Conservation (phyloP, 805 yeast species). For the Candida bentonensis region DNA sequence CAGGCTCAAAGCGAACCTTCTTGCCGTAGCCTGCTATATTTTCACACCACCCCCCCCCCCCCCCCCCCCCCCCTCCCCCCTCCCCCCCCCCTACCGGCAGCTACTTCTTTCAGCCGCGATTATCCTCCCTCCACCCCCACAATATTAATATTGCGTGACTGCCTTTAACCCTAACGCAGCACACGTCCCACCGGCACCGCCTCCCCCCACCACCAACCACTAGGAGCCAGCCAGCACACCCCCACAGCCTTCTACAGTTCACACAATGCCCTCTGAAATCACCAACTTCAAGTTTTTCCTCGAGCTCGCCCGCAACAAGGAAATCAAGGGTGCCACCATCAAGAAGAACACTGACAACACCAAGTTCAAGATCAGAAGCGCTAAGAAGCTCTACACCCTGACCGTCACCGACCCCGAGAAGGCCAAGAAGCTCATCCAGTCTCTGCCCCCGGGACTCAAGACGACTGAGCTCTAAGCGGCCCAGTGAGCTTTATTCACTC, state of each 20-base stretch:
- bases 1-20: too few relatives aligned
- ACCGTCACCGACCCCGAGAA: constrained; percentile 89
- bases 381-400: constrained; percentile 88
- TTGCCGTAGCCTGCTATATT: too few relatives aligned
- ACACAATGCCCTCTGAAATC: constrained; percentile 40
- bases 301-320: constrained; percentile 74
- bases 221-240: too few relatives aligned
- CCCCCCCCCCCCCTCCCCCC: neutral
- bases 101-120: too few relatives aligned
- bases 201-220: too few relatives aligned
- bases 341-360: constrained; percentile 88
- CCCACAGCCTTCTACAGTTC: neutral
- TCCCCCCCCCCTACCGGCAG: neutral
- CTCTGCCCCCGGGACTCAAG: constrained; percentile 66
- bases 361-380: constrained; percentile 98
- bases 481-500: constrained; percentile 3
- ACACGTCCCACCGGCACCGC: too few relatives aligned
- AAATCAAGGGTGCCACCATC: constrained; percentile 85
- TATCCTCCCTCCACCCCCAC: too few relatives aligned
- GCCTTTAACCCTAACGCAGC: neutral
- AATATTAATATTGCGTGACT: neutral
- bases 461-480: constrained; percentile 14
- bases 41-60: too few relatives aligned
- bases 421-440: constrained; percentile 95
- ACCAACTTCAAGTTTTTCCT: constrained; percentile 95